Base-by-base conservation (phyloP, 2,329 filamentous ascomycete species). In the Penicillium sp. region DNA sequence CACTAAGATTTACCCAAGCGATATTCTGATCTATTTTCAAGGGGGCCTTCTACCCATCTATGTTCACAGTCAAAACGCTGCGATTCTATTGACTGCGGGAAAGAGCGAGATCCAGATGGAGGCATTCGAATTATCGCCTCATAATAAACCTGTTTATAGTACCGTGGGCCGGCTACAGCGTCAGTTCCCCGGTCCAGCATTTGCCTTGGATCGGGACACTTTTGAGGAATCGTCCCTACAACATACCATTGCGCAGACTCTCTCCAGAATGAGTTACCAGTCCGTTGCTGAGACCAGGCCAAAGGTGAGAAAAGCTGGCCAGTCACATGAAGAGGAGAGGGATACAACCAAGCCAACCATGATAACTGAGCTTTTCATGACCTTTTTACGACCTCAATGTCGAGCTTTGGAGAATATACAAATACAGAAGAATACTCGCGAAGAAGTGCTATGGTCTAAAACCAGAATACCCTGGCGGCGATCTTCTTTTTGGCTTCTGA, bases 401-500 rank as follows among this genome's bases (percentile, higher is more conserved):
- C 50, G 59, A 2, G 55, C 64, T 0, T 52, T 61, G 3, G 14
- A 64, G 0, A 61, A 62, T 0, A 4, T 47, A 0, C 66, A 71
- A 0, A 71, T 84, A 14, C 68, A 61, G 40, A 86, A 85, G 58
- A 70, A 79, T 26, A 81, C 78, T 0, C 76, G 80, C 2, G 81
- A 85, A 46, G 82, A 85, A 16, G 74, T 83, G 1, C 55, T 81
- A 7, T 84, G 74, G 71, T 58, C 61, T 2, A 49, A 67, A 52
- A 56, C 57, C 11, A 59, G 59, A 2, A 47, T 53, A 1, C 79
- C 79, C 0, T 85, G 81, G 82, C 69, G 76, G 14, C 66, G 79
- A 48, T 84, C 81, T 14, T 70, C 82, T 0, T 56, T 80, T 0
- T 86, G 82, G 82, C 70, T 86, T 0, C 68, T 84, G 0, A 56